Evolutionary conservation across 352 stramenopile genomes (phyloP), one percentile per base, ranked within the genome.

Genomic region (Pythium brachiatum): DNA sequence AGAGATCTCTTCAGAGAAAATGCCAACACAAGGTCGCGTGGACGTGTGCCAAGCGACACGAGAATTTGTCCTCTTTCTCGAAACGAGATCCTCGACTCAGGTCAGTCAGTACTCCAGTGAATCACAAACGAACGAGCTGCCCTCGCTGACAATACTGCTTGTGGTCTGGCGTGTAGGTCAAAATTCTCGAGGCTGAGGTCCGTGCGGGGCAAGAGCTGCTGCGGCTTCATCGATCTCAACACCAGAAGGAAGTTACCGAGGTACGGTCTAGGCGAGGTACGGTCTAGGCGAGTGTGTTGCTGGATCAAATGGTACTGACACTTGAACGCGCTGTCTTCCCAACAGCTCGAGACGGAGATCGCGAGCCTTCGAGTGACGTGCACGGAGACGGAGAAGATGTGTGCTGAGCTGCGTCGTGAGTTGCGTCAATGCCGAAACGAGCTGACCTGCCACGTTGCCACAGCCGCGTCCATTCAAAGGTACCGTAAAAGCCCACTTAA

Each of bases 181-280:
- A 75, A 60, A 77, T 90, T 31, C 70, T 90, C 3, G 73, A 90
- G 53, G 75, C 81, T 18, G 80, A 90, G 58, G 56, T 90, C 3
- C 74, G 76, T 8, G 80, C 80, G 3, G 78, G 80, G 0, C 74
- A 88, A 55, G 80, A 90, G 15, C 67, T 90, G 15, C 63, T 87
- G 12, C 76, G 80, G 0, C 47, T 90, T 8, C 78, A 86, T 44
- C 85, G 83, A 46, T 56, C 65, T 0, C 78, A 90, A 20, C 70
- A 81, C 21, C 67, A 83, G 27, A 81, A 78, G 62, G 80, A 90
- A 21, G 53, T 75, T 2, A 25, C 47, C 1, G 69, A 80, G 66
- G 78, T 86, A 52, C 9, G 60, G 16, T 1, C 15, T 41, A n/a
- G 21, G 32, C n/a, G n/a, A n/a, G n/a, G n/a, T n/a, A n/a, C n/a